Evolutionary conservation across 805 yeast genomes (phyloP).

Genomic region (Starmera pachycereana): DNA sequence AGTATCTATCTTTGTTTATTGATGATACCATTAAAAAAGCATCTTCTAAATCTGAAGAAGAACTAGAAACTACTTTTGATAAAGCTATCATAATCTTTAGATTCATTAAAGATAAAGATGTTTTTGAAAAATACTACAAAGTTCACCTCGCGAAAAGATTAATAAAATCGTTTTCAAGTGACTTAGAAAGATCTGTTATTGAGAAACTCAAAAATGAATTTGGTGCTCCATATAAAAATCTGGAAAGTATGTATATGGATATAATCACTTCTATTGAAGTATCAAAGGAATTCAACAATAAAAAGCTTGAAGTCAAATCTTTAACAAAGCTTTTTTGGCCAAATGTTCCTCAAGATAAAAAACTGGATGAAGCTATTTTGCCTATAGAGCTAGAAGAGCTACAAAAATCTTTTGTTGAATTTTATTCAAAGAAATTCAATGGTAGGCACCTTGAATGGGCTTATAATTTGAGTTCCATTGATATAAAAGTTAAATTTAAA

Average conservation of each 20-base stretch:
- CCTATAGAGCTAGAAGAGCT: conserved; percentile 35
- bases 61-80: conserved; percentile 34
- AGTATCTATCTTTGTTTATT: conserved; percentile 44
- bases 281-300: conserved; percentile 29
- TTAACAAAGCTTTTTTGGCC: conserved; percentile 66
- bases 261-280: conserved; percentile 47
- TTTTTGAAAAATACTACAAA: conserved; percentile 77
- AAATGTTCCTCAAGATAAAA: conserved; percentile 25
- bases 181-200: conserved; percentile 61
- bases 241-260: conserved; percentile 84
- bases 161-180: conserved; percentile 36
- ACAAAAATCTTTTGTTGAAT: conserved; percentile 36
- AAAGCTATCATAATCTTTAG: conserved; percentile 54
- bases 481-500: conserved; percentile 60
- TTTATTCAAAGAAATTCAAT: conserved; percentile 38
- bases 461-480: conserved; percentile 75
- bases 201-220: conserved; percentile 61
- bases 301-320: conserved; percentile 37
- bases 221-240: conserved; percentile 70
- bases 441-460: conserved; percentile 70
- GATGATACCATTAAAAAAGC: conserved; percentile 47
- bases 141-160: conserved; percentile 80
- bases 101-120: conserved; percentile 70
- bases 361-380: conserved; percentile 22
- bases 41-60: conserved; percentile 35